Base-by-base conservation (phyloP, 2,329 filamentous ascomycete species). In the Grosmannia serpens region DNA sequence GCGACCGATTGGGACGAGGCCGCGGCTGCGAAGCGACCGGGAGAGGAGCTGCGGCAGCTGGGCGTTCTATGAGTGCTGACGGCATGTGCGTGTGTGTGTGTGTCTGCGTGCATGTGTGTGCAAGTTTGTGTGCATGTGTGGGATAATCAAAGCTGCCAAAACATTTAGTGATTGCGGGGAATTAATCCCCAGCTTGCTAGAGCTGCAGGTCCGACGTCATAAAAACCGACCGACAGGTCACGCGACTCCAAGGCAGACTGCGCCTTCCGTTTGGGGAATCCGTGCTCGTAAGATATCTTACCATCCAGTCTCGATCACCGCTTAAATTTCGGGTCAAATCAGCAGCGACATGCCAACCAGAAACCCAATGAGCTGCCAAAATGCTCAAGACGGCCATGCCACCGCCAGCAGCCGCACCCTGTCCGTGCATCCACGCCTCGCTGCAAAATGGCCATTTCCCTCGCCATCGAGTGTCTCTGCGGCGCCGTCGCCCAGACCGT, bases 1-100 rank as follows among this genome's bases (percentile, higher is more conserved):
- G 70, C 1, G 78, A 75, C 60, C 68, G 74, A 1, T 71, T 70
- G 1, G 72, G 71, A 26, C 78, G 73, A 1, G 78, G 78, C 11
- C 70, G 69, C 0, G 77, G 77, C 60, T 67, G 74, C 6, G 67
- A 66, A 8, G 17, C 46, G 3, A 38, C 4, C 1, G 35, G 11
- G 35, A 11, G 7, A 7, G 26, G 0, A 3, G 35, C 11, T 35
- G 53, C 26, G 26, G 17, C 22, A 2, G 22, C 44, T 22, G 13
- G 9, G 22, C 22, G 10, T 22, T 27, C 7, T 22, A 49, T 17
- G n/a, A 46, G 44, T 46, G 4, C 20, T 46, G 20, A 38, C 15
- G 35, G 35, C 35, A 38, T 38, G 7, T 3, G 35, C 5, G 35
- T 6, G 35, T 38, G 35, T 15, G 13, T 17, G 13, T 38, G 15